A percentile compares a stretch with the other conserved stretches of the same genome.
phyloP scores from a whole-genome alignment of 352 stramenopile species.

The Pythium brachiatum region DNA sequence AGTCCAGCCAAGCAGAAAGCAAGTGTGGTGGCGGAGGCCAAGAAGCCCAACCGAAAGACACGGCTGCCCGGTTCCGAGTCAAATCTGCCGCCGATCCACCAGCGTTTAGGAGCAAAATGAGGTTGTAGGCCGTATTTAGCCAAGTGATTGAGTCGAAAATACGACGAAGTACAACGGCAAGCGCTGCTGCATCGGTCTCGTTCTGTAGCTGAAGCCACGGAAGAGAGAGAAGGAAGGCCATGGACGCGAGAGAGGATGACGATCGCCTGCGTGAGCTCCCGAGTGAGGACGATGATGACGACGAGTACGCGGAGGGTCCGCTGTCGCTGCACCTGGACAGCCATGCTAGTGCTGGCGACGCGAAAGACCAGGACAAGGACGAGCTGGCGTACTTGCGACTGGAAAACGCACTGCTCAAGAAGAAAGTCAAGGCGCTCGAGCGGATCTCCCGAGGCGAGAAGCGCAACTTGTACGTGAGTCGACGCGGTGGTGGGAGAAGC shows the following conservation, averaged over 20 bases:
- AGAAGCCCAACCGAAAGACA: conserved; percentile 16
- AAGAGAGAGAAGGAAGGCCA: not conserved
- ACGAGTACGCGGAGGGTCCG: conserved; percentile 2
- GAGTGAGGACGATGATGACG: conserved; percentile 9
- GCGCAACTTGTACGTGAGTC: conserved; percentile 27
- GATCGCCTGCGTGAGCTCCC: not conserved
- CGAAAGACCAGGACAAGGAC: conserved; percentile 28
- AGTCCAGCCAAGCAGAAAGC: not conserved
- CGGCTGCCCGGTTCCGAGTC: conserved; percentile 13
- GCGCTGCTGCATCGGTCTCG: too few species aligned
- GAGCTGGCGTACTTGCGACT: conserved; percentile 50
- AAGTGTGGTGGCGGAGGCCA: conserved; percentile 9
- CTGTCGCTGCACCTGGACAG: conserved; percentile 13
- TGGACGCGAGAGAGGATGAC: not conserved
- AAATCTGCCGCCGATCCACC: conserved; percentile 22
- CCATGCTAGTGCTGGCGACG: conserved; percentile 10
- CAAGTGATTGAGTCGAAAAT: not conserved
- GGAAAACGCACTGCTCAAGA: conserved; percentile 67
- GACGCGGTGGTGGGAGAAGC: not conserved
- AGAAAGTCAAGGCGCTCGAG: conserved; percentile 71
- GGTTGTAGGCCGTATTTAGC: not conserved
- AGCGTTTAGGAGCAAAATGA: not conserved
- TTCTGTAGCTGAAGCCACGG: too few species aligned
- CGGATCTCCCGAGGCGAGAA: conserved; percentile 45
- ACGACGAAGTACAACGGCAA: not conserved